Evolutionary conservation across 371 early-diverging fungal genomes (phyloP), one percentile per base, ranked within the genome.

Genomic region (Parasitella parasitica): DNA sequence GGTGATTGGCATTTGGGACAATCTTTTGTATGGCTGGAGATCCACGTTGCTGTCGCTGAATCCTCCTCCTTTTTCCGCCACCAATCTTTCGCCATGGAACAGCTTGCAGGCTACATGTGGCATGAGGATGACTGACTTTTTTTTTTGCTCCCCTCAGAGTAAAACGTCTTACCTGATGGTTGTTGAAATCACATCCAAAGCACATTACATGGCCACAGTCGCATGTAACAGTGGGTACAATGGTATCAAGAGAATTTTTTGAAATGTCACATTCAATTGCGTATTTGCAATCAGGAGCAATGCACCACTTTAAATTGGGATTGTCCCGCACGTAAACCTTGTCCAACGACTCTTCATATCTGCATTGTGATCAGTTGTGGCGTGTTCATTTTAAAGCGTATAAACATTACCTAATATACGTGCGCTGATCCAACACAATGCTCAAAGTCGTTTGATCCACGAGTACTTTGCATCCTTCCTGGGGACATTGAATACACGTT

Each of bases 11-110:
- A 98, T 63, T 93, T 91, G 18, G 91, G 81, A 70, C 99, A 98
- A 71, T 97, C 97, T 73, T 97, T 96, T 36, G 97, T 97, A 76
- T 97, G 88, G 15, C 94, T 94, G 16, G 91, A 88, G 52, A 97
- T 92, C 97, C 97, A 98, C 72, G 96, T 96, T 20, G 96, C 89
- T 4, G 98, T 97, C 69, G 97, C 98, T 7, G 95, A 94, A 69
- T 98, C 99, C 75, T 98, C 97, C 28, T 83, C 89, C 71, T 97
- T 96, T 74, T 97, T 97, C 60, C 93, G 90, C 27, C 93, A 61
- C 98, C 98, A 98, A 64, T 78, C 73, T 59, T 89, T 89, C 35
- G 91, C 94, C 32, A 97, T 73, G 1, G 56, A 57, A 75, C 99
- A 98, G 8, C 90, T 82, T 54, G 88, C 88, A 1, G 99, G 99